These are phyloP conservation scores for Hansenula sp. DNA, from an alignment of 1,139 yeast species.

Conservation along the genomic window DNA sequence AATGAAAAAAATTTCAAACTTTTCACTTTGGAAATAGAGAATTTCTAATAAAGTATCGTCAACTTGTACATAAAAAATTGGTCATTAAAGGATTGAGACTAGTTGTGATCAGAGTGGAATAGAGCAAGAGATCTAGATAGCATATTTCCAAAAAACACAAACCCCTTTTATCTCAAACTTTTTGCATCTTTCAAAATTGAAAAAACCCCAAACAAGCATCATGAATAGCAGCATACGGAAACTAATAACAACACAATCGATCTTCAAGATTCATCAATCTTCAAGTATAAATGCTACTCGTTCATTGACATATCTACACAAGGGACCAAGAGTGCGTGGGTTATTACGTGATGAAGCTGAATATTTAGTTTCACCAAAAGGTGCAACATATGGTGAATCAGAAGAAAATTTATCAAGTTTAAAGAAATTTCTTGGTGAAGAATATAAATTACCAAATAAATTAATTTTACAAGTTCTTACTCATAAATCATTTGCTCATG, in stretches of 20 bases:
- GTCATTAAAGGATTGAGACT: too few relatives aligned
- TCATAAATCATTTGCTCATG: constrained; percentile 93
- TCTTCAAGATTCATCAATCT: not conserved
- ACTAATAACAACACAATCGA: not conserved
- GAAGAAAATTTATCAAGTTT: constrained; percentile 44
- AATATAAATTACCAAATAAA: constrained; percentile 32
- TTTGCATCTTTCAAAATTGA: not conserved
- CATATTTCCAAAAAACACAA: too few relatives aligned
- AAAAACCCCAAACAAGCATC: not conserved
- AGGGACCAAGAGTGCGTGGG: constrained; percentile 66
- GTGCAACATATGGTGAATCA: constrained; percentile 54
- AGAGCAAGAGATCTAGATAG: too few relatives aligned
- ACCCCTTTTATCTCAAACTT: too few relatives aligned
- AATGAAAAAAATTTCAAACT: constrained; percentile 3
- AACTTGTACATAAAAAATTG: not conserved
- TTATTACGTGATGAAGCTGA: constrained; percentile 72
- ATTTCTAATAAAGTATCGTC: not conserved
- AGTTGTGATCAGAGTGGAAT: too few relatives aligned
- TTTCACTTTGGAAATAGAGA: not conserved
- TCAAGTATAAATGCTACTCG: constrained; percentile 8
- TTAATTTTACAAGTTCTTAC: constrained; percentile 75
- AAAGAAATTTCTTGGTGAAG: constrained; percentile 48
- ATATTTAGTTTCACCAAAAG: constrained; percentile 51
- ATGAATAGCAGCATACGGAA: constrained; percentile 5
- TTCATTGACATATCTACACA: constrained; percentile 33